A percentile compares a stretch with the other conserved stretches of the same genome.
phyloP scores from a whole-genome alignment of 2,329 filamentous ascomycete species.

The Nannizzia gypsea region DNA sequence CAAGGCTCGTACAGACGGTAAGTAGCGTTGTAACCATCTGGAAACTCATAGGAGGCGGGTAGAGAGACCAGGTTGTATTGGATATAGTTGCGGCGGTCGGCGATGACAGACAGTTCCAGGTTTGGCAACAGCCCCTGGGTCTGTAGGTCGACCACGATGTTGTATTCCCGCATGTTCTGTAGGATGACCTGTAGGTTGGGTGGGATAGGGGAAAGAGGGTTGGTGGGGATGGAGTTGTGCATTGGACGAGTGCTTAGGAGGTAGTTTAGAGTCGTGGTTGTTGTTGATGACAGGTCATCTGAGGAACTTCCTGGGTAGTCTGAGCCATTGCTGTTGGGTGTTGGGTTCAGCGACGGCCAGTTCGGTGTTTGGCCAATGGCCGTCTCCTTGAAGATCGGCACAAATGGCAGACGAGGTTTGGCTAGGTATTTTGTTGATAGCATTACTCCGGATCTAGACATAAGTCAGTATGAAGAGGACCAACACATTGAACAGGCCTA shows the following conservation, averaged over 20 bases:
- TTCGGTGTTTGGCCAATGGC: slow-evolving; percentile 13
- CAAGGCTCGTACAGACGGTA: slow-evolving; percentile 25
- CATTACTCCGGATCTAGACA: slow-evolving; percentile 17
- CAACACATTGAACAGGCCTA: not conserved
- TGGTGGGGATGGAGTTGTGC: slow-evolving; percentile 9
- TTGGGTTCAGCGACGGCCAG: slow-evolving; percentile 13
- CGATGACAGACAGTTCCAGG: slow-evolving; percentile 14
- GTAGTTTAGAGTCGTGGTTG: not conserved
- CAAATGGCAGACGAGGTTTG: slow-evolving; percentile 18
- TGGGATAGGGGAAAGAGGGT: slow-evolving; percentile 4
- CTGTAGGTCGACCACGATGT: slow-evolving; percentile 17
- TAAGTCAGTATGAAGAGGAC: not conserved
- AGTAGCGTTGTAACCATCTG: slow-evolving; percentile 6
- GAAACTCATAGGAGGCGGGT: slow-evolving; percentile 18
- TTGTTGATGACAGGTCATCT: not conserved
- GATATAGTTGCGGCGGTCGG: slow-evolving; percentile 30
- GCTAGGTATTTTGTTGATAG: slow-evolving; percentile 18
- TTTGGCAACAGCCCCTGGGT: slow-evolving; percentile 15
- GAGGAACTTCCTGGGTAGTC: too few species aligned
- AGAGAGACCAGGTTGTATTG: slow-evolving; percentile 28
- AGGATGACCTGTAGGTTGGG: slow-evolving; percentile 13
- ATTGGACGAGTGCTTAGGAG: slow-evolving; percentile 11
- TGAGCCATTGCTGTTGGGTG: not conserved
- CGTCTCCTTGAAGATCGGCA: slow-evolving; percentile 16
- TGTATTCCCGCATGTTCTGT: slow-evolving; percentile 20